phyloP scores from a whole-genome alignment of 2,329 filamentous ascomycete genomes.

The Septoria petroselini region DNA sequence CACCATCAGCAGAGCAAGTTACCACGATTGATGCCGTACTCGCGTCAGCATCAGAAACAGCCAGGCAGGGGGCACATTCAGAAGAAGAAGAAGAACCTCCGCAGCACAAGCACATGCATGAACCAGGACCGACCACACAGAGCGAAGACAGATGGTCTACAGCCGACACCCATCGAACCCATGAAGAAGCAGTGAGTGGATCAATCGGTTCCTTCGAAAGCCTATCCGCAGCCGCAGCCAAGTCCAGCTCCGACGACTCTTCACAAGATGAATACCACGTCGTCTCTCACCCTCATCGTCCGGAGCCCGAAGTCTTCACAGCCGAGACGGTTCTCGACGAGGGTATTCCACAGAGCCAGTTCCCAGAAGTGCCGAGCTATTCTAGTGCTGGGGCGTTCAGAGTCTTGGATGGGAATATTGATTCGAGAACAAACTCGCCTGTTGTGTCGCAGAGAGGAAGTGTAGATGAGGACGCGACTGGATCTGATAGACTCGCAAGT shows the following conservation, averaged over 20 bases:
- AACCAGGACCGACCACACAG: neutral
- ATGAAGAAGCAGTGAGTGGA: neutral
- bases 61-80: too few relatives aligned
- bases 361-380: neutral
- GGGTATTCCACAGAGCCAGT: neutral
- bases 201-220: neutral
- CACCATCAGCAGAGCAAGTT: too few relatives aligned
- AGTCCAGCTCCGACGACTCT: neutral
- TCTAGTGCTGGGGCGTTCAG: constrained; percentile 5
- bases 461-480: neutral
- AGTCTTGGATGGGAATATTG: constrained; percentile 9
- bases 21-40: too few relatives aligned
- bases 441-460: neutral
- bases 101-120: neutral
- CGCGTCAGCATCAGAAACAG: too few relatives aligned
- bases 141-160: neutral
- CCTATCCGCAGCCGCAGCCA: neutral
- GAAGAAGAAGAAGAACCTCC: neutral
- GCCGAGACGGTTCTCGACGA: constrained; percentile 2
- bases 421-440: constrained; percentile 12
- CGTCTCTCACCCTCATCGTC: neutral
- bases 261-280: neutral
- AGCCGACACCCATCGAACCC: neutral
- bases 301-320: constrained; percentile 3
- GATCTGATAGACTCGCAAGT: neutral